A percentile compares a stretch with the other conserved stretches of the same genome.
Evolutionary conservation across 345 rosid species (phyloP).

Genomic region (Populus euphratica): DNA sequence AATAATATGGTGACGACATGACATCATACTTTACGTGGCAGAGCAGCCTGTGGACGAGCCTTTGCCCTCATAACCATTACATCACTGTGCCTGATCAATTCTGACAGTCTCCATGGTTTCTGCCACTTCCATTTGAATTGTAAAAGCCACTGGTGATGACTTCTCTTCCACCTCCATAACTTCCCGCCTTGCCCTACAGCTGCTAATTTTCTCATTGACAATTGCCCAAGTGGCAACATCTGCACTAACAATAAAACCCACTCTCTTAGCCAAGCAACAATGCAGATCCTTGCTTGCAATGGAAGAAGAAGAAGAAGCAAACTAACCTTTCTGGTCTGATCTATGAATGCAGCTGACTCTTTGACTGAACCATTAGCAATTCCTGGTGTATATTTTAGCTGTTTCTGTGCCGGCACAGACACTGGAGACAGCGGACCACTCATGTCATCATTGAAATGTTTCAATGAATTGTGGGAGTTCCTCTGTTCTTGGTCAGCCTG

Average conservation of each 20-base stretch:
- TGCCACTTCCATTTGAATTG: slow-evolving; percentile 99
- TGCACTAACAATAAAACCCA: slow-evolving; percentile 30
- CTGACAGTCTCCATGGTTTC: slow-evolving; percentile 99
- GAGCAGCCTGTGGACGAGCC: slow-evolving; percentile 57
- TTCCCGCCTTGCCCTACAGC: slow-evolving; percentile 74
- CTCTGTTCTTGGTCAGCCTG: slow-evolving; percentile 42
- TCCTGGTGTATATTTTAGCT: slow-evolving; percentile 84
- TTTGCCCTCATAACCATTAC: slow-evolving; percentile 64
- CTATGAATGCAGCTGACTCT: slow-evolving; percentile 59
- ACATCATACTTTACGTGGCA: slow-evolving; percentile 34
- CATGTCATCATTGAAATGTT: slow-evolving; percentile 55
- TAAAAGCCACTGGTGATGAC: slow-evolving; percentile 96
- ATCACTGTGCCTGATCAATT: slow-evolving; percentile 84
- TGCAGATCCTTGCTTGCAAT: background rate
- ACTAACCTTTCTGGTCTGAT: slow-evolving; percentile 66
- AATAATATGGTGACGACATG: slow-evolving; percentile 13
- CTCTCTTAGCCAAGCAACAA: slow-evolving; percentile 16
- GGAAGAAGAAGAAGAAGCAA: slow-evolving; percentile 11
- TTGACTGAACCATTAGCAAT: slow-evolving; percentile 62
- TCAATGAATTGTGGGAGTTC: slow-evolving; percentile 56
- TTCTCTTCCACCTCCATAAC: slow-evolving; percentile 99
- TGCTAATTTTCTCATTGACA: slow-evolving; percentile 65
- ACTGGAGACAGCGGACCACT: slow-evolving; percentile 62
- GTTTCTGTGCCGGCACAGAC: slow-evolving; percentile 85
- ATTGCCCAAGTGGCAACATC: slow-evolving; percentile 88